Evolutionary conservation across 495 filamentous ascomycete species (phyloP).

Genomic region (Penicillium simplicissimum): DNA sequence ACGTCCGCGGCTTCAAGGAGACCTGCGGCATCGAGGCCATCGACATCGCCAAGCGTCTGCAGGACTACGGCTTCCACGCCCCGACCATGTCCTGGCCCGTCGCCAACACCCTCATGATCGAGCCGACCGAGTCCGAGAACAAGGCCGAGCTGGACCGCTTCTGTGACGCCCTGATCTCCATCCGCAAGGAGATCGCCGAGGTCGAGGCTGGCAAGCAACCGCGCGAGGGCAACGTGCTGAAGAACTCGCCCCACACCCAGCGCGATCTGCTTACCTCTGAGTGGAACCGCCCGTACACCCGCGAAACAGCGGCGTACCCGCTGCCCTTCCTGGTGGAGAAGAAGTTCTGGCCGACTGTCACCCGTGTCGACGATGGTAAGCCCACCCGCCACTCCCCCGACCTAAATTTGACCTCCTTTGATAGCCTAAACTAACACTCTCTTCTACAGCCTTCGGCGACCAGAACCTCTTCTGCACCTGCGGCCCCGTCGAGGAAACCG

Average conservation of each 20-base stretch:
- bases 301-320: slow-evolving; percentile 88
- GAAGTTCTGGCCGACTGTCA: slow-evolving; percentile 97
- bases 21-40: slow-evolving; percentile 87
- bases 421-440: slow-evolving; percentile 13
- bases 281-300: slow-evolving; percentile 77
- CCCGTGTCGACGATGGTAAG: slow-evolving; percentile 87
- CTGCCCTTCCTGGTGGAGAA: slow-evolving; percentile 84
- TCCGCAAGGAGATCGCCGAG: slow-evolving; percentile 81
- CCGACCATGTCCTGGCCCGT: slow-evolving; percentile 99
- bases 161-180: slow-evolving; percentile 87
- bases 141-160: slow-evolving; percentile 95
- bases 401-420: too few species aligned
- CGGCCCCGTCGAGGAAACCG: slow-evolving; percentile 66
- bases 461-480: slow-evolving; percentile 95
- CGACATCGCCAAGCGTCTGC: slow-evolving; percentile 95
- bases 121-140: slow-evolving; percentile 94
- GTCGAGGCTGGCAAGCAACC: slow-evolving; percentile 81
- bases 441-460: slow-evolving; percentile 75
- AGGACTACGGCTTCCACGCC: slow-evolving; percentile 98
- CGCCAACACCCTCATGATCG: slow-evolving; percentile 95
- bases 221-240: slow-evolving; percentile 83
- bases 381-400: neutral
- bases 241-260: slow-evolving; percentile 87
- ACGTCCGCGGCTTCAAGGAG: slow-evolving; percentile 83
- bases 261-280: slow-evolving; percentile 69